Evolutionary conservation across 495 filamentous ascomycete genomes (phyloP).

Genomic region (Apodospora peruviana): DNA sequence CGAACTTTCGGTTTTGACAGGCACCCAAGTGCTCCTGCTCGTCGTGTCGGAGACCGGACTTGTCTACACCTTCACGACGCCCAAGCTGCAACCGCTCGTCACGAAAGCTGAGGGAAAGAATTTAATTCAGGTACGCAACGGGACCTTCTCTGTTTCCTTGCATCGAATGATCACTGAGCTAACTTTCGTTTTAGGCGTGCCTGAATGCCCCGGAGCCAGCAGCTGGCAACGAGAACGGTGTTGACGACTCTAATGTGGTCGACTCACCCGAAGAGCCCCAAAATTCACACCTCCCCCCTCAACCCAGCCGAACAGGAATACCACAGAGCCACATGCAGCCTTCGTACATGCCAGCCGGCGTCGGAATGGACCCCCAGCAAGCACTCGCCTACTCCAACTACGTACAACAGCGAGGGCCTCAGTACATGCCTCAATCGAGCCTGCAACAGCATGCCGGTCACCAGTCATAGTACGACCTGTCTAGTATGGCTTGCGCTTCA

Average conservation of each 20-base stretch:
- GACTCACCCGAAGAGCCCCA: slow-evolving; percentile 61
- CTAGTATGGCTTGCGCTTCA: slow-evolving; percentile 31
- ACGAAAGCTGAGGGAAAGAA: slow-evolving; percentile 99
- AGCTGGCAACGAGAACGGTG: slow-evolving; percentile 80
- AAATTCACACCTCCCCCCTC: slow-evolving; percentile 53
- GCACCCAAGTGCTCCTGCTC: slow-evolving; percentile 93
- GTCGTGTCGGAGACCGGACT: slow-evolving; percentile 98
- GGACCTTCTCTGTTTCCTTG: not conserved
- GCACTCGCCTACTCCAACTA: slow-evolving; percentile 59
- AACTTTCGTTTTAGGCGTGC: slow-evolving; percentile 56
- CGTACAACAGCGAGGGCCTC: slow-evolving; percentile 44
- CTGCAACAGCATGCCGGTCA: slow-evolving; percentile 52
- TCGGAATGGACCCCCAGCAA: slow-evolving; percentile 51
- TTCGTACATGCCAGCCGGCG: slow-evolving; percentile 42
- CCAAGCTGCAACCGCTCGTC: slow-evolving; percentile 96
- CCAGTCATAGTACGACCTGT: slow-evolving; percentile 36
- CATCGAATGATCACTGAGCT: slow-evolving; percentile 1
- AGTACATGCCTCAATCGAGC: slow-evolving; percentile 50
- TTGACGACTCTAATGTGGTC: slow-evolving; percentile 62
- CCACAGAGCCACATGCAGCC: slow-evolving; percentile 47
- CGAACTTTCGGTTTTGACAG: slow-evolving; percentile 94
- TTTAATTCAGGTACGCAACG: slow-evolving; percentile 79
- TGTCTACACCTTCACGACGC: slow-evolving; percentile 99
- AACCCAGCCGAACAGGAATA: slow-evolving; percentile 45
- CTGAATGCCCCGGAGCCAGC: slow-evolving; percentile 95